A percentile compares a stretch with the other conserved stretches of the same genome.
phyloP scores from a whole-genome alignment of 345 rosid species.

The Rhodamnia argentea region DNA sequence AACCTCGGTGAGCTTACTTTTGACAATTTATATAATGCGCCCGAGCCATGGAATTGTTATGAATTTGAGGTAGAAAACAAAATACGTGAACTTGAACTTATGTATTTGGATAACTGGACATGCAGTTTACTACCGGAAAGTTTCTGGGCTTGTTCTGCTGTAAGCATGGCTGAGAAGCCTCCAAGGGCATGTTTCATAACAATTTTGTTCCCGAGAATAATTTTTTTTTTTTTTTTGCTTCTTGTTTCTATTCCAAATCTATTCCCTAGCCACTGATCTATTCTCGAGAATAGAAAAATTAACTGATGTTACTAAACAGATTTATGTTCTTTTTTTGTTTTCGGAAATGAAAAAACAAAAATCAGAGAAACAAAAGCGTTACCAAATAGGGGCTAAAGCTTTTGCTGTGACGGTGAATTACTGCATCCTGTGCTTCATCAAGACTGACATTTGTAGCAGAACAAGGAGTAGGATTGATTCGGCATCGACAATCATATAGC shows the following conservation, averaged over 20 bases:
- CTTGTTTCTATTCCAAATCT: too few relatives aligned
- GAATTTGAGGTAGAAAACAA: background rate
- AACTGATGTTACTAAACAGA: too few relatives aligned
- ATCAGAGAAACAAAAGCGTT: too few relatives aligned
- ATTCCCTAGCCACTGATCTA: too few relatives aligned
- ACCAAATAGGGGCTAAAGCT: slow-evolving; percentile 3
- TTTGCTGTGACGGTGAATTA: slow-evolving; percentile 35
- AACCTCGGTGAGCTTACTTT: background rate
- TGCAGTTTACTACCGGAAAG: slow-evolving; percentile 10
- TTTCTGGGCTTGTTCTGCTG: slow-evolving; percentile 24
- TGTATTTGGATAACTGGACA: background rate
- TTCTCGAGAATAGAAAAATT: too few relatives aligned
- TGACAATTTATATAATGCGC: background rate
- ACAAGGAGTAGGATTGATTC: background rate
- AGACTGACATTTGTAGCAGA: slow-evolving; percentile 9
- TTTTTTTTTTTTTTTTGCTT: too few relatives aligned
- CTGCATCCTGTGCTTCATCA: slow-evolving; percentile 13
- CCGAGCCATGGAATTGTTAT: background rate
- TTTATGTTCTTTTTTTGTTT: too few relatives aligned
- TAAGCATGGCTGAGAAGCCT: slow-evolving; percentile 42
- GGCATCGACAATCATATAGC: background rate
- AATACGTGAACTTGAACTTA: background rate
- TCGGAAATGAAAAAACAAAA: too few relatives aligned
- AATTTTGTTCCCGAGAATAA: too few relatives aligned
- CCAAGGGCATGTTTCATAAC: background rate